Evolutionary conservation across 768 basidiomycete genomes (phyloP), one percentile per base, ranked within the genome.

Genomic region (Candolleomyces aberdarensis): DNA sequence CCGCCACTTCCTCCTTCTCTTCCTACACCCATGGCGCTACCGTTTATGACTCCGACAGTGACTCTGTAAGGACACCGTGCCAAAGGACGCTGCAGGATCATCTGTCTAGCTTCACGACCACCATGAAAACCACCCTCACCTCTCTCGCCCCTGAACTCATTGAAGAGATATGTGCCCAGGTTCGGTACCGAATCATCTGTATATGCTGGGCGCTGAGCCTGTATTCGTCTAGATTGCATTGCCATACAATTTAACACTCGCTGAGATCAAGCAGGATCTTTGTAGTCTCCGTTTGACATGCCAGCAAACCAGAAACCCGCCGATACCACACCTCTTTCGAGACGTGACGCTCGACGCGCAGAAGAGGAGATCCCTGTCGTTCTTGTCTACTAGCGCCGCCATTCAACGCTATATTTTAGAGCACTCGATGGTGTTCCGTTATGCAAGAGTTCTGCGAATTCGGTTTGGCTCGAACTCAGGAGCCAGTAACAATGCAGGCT

Each of bases 311-410:
- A 9, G 47, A 19, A 47, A 47, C 8, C 46, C 57, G 20, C 47
- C 57, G 5, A 46, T 48, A 9, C 20, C n/a, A n/a, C 13, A 48
- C n/a, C 47, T 58, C 15, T 58, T 58, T 32, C 44, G 57, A 8
- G 57, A 58, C 29, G 26, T 58, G 29, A 48, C 46, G 7, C 47
- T 58, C 46, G 47, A 58, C 19, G 57, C 57, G 5, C 57, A 29
- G 14, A 58, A 58, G 57, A 58, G 36, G 22, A 43, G 57, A 15
- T 19, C 19, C 11, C 57, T 58, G 3, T 58, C 57, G 22, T 58
- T 58, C 57, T n/a, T 58, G 36, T 36, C 36, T 5, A 15, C 2
- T 19, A 29, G 13, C 5, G n/a, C 46, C 3, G 11, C 11, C 3
- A 15, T 58, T 44, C 46, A 48, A 46, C 4, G 48, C 3, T 31